Conservation (phyloP, 805 yeast genomes). For the Candida maltosa region DNA sequence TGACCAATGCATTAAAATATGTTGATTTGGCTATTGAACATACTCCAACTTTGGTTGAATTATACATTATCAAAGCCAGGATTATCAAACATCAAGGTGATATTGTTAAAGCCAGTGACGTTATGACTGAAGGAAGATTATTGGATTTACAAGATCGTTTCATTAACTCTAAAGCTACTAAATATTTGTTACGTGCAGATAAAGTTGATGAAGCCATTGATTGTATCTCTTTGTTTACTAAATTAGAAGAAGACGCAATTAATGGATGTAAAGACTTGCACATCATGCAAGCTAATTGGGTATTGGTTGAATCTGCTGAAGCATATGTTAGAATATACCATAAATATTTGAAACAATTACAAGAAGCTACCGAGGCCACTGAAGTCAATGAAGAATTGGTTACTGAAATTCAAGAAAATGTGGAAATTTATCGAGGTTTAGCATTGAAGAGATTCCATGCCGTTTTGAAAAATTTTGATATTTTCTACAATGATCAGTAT, state of each 20-base stretch:
- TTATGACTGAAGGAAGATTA: constrained; percentile 67
- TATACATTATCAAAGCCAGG: constrained; percentile 76
- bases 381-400: constrained; percentile 27
- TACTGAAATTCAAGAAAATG: constrained; percentile 37
- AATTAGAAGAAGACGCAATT: constrained; percentile 67
- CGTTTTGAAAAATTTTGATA: constrained; percentile 63
- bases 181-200: constrained; percentile 77
- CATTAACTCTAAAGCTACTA: constrained; percentile 82
- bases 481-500: constrained; percentile 77
- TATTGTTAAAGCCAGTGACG: constrained; percentile 55
- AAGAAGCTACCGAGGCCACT: constrained; percentile 17
- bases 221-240: constrained; percentile 75
- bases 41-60: constrained; percentile 83
- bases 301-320: constrained; percentile 79
- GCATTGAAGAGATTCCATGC: constrained; percentile 77
- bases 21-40: constrained; percentile 64
- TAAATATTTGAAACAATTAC: constrained; percentile 18
- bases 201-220: constrained; percentile 70
- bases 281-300: constrained; percentile 90
- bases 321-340: constrained; percentile 63
- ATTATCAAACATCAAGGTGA: constrained; percentile 72
- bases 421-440: constrained; percentile 56
- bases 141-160: constrained; percentile 88
- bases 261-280: constrained; percentile 86
- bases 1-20: constrained; percentile 49